These are phyloP conservation scores for Pinus taeda DNA, from an alignment of 75 land plant species.

Conservation along the genomic window DNA sequence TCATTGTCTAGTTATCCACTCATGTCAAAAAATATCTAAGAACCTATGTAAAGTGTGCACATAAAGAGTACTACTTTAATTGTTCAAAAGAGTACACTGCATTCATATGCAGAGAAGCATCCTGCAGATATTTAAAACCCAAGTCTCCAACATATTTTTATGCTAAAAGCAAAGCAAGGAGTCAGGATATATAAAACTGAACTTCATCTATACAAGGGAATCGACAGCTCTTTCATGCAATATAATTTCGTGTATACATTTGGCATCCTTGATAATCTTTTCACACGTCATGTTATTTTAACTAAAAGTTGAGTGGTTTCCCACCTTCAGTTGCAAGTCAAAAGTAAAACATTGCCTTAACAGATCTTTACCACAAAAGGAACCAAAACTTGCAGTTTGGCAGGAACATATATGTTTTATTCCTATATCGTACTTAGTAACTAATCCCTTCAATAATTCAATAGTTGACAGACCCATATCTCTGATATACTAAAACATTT, in stretches of 20 bases:
- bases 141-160: neutral
- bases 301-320: too few relatives aligned
- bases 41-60: neutral
- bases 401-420: too few relatives aligned
- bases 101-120: neutral
- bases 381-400: too few relatives aligned
- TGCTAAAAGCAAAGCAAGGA: neutral
- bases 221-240: neutral
- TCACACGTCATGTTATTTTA: too few relatives aligned
- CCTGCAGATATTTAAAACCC: neutral
- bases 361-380: too few relatives aligned
- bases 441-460: too few relatives aligned
- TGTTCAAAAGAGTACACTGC: neutral
- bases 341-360: too few relatives aligned
- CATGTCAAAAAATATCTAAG: neutral
- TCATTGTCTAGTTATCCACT: neutral
- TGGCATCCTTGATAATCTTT: too few relatives aligned
- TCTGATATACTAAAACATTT: too few relatives aligned
- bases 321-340: too few relatives aligned
- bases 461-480: too few relatives aligned
- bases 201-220: neutral
- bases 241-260: neutral
- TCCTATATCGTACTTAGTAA: too few relatives aligned
- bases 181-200: neutral
- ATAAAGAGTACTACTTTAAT: neutral